phyloP scores from a whole-genome alignment of 495 filamentous ascomycete genomes.

The Margaritispora aquatica region DNA sequence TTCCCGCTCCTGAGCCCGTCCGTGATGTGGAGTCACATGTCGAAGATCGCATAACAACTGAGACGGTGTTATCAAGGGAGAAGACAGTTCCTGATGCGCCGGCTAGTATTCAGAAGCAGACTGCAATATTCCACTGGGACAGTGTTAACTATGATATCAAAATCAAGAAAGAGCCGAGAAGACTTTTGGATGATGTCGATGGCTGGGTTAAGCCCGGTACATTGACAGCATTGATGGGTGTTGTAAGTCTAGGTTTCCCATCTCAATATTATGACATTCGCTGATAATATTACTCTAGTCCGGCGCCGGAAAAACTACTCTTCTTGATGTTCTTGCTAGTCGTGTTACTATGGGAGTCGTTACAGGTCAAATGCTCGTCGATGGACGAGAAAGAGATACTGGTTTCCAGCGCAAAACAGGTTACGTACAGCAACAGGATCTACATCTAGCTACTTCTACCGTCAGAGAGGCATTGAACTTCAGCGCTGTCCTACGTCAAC shows the following conservation, averaged over 20 bases:
- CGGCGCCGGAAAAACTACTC: slow-evolving; percentile 67
- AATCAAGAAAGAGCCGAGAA: slow-evolving; percentile 65
- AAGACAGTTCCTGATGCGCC: slow-evolving; percentile 35
- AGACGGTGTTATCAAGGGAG: slow-evolving; percentile 14
- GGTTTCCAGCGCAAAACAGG: slow-evolving; percentile 92
- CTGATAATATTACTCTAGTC: slow-evolving; percentile 31
- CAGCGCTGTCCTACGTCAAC: slow-evolving; percentile 80
- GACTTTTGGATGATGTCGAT: slow-evolving; percentile 75
- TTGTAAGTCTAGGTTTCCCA: background rate
- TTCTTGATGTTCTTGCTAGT: slow-evolving; percentile 66
- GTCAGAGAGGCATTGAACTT: slow-evolving; percentile 82
- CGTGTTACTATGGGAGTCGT: slow-evolving; percentile 88
- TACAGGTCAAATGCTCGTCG: slow-evolving; percentile 78
- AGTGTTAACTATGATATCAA: slow-evolving; percentile 85
- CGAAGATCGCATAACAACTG: slow-evolving; percentile 14
- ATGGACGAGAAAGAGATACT: slow-evolving; percentile 65
- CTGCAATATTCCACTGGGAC: slow-evolving; percentile 70
- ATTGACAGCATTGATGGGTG: slow-evolving; percentile 71
- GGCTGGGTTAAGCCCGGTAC: slow-evolving; percentile 91
- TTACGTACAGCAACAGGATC: slow-evolving; percentile 93
- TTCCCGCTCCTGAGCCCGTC: slow-evolving; percentile 33
- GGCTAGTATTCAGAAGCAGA: slow-evolving; percentile 55
- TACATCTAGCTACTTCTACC: slow-evolving; percentile 80
- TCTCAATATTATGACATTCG: background rate
- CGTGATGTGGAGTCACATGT: slow-evolving; percentile 7